A percentile compares a stretch with the other conserved stretches of the same genome.
phyloP scores from a whole-genome alignment of 164 flowering plant species.

The Vitis labrusca region DNA sequence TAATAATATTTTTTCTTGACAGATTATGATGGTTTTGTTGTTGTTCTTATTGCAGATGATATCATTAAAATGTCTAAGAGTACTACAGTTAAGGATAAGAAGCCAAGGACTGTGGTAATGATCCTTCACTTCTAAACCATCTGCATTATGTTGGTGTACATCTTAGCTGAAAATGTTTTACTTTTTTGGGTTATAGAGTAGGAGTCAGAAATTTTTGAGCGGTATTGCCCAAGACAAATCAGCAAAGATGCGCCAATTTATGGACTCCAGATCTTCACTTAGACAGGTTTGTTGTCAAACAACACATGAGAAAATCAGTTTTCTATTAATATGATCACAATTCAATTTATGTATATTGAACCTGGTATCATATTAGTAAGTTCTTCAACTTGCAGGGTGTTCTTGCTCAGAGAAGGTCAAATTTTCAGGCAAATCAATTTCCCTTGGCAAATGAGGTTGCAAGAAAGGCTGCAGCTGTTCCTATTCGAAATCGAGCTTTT shows the following conservation, averaged over 20 bases:
- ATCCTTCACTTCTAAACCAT: neutral
- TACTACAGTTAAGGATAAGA: slow-evolving; percentile 33
- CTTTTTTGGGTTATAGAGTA: slow-evolving; percentile 44
- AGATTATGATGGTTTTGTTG: neutral
- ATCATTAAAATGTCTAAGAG: slow-evolving; percentile 85
- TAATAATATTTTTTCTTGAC: neutral
- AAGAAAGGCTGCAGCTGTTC: slow-evolving; percentile 66
- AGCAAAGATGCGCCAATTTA: slow-evolving; percentile 49
- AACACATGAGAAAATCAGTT: neutral
- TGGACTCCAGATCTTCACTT: slow-evolving; percentile 70
- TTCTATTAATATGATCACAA: too few species aligned
- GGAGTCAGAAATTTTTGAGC: slow-evolving; percentile 34
- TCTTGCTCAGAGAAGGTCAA: slow-evolving; percentile 82
- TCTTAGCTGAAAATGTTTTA: neutral
- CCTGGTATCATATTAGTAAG: neutral
- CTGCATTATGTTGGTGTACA: neutral
- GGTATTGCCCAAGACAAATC: slow-evolving; percentile 44
- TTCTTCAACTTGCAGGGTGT: slow-evolving; percentile 48
- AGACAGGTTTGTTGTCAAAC: slow-evolving; percentile 60
- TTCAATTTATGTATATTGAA: neutral
- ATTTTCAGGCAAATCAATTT: slow-evolving; percentile 71
- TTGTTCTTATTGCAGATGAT: slow-evolving; percentile 55
- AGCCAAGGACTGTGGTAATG: slow-evolving; percentile 52
- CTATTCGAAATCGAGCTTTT: slow-evolving; percentile 50
- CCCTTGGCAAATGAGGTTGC: slow-evolving; percentile 74